A percentile compares a stretch with the other conserved stretches of the same genome.
Conservation (phyloP, 1,284 basidiomycete species). For the Microbotryum intermedium region DNA sequence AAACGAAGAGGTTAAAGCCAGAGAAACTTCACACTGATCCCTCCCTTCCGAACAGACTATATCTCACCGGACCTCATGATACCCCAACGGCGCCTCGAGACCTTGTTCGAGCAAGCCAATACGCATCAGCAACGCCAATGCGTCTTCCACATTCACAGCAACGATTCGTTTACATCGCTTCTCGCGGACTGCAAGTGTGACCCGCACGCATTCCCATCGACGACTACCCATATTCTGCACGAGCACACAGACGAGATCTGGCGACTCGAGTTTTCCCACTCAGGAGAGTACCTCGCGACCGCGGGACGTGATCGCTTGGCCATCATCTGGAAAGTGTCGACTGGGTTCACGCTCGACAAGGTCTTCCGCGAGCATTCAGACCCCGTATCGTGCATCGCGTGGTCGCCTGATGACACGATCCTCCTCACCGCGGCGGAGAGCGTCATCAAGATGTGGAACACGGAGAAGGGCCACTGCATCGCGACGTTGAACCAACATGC, state of each 20-base stretch:
- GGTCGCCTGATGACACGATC: constrained; percentile 78
- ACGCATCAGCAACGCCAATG: constrained; percentile 67
- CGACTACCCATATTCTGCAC: constrained; percentile 71
- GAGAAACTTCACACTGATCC: no score
- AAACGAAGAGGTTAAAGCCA: no score
- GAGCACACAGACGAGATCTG: constrained; percentile 91
- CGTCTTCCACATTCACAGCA: constrained; percentile 59
- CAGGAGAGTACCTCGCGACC: constrained; percentile 74
- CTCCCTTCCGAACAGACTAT: constrained; percentile 49
- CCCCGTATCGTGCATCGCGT: constrained; percentile 69
- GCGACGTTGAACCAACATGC: constrained; percentile 60
- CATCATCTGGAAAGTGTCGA: constrained; percentile 75
- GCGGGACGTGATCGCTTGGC: constrained; percentile 78
- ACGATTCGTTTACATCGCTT: constrained; percentile 58
- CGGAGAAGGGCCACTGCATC: constrained; percentile 56
- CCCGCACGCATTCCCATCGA: constrained; percentile 64
- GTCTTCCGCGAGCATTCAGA: constrained; percentile 65
- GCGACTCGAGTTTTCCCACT: constrained; percentile 89
- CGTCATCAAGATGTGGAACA: constrained; percentile 76
- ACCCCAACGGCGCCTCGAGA: constrained; percentile 74
- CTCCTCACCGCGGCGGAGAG: constrained; percentile 73
- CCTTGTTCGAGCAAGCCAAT: constrained; percentile 78
- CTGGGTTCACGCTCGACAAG: constrained; percentile 54
- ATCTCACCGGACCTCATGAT: constrained; percentile 88
- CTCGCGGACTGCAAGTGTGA: constrained; percentile 79